Percentiles rank a stretch among this genome's conserved stretches.
Evolutionary conservation across 1,284 basidiomycete genomes (phyloP).

Genomic region (Boletus mariae): DNA sequence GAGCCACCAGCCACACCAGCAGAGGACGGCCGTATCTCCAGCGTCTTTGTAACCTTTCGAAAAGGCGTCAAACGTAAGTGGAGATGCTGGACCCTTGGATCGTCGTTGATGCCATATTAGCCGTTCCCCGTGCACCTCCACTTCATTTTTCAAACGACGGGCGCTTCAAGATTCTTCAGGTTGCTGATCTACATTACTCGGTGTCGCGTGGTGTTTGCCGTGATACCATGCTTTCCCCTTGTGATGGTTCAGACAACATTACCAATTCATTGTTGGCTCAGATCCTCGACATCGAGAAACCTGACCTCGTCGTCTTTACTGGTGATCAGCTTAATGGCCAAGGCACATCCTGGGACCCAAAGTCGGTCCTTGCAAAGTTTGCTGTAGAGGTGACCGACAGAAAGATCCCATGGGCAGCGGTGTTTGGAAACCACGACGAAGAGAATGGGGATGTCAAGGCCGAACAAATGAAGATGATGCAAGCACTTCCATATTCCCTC

Average conservation of each 20-base stretch:
- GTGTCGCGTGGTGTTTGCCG: conserved; percentile 70
- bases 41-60: conserved; percentile 58
- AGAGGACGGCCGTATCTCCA: conserved; percentile 39
- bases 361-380: conserved; percentile 86
- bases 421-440: conserved; percentile 92
- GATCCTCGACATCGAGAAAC: conserved; percentile 79
- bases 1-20: conserved; percentile 51
- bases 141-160: conserved; percentile 81
- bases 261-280: conserved; percentile 66
- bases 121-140: conserved; percentile 63
- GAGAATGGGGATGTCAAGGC: conserved; percentile 64
- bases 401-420: conserved; percentile 82
- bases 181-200: conserved; percentile 88
- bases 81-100: neutral
- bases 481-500: conserved; percentile 81
- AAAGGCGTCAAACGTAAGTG: conserved; percentile 63
- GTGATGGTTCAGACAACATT: conserved; percentile 66
- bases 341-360: conserved; percentile 81
- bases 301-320: conserved; percentile 86
- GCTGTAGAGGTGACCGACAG: conserved; percentile 72
- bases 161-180: conserved; percentile 84
- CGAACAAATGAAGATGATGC: conserved; percentile 70
- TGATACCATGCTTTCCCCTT: conserved; percentile 57
- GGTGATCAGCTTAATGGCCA: conserved; percentile 89
- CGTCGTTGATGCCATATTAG: conserved; percentile 34